Evolutionary conservation across 2,329 filamentous ascomycete species (phyloP).

Genomic region (Ophioceras dolichostomum): DNA sequence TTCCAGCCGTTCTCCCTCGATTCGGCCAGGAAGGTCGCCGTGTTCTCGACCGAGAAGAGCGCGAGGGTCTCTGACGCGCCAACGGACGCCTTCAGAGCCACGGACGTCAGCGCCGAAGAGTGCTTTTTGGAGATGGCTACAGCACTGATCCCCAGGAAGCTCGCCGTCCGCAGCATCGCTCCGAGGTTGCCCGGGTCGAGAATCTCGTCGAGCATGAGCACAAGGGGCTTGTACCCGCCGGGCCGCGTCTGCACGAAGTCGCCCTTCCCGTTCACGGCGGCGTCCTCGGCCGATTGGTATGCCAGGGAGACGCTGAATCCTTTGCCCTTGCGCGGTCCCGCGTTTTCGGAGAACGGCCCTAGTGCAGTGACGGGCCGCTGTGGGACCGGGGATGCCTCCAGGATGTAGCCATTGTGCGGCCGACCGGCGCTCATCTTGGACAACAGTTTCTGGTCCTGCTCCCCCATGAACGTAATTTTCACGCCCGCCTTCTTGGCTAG

Average conservation of each 20-base stretch:
- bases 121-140: constrained; percentile 64
- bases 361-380: constrained; percentile 54
- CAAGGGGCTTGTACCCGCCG: constrained; percentile 48
- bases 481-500: constrained; percentile 38
- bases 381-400: constrained; percentile 78
- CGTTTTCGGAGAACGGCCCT: constrained; percentile 27
- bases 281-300: constrained; percentile 64
- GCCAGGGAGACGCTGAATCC: constrained; percentile 49
- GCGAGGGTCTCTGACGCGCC: constrained; percentile 75
- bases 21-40: constrained; percentile 55
- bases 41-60: constrained; percentile 56
- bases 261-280: constrained; percentile 55
- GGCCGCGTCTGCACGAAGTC: constrained; percentile 32
- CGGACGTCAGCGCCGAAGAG: constrained; percentile 61
- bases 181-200: constrained; percentile 85
- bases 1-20: constrained; percentile 67
- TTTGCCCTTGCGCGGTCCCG: background rate
- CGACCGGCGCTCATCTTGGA: constrained; percentile 73
- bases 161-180: constrained; percentile 75
- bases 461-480: constrained; percentile 42
- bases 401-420: constrained; percentile 80
- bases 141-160: constrained; percentile 82
- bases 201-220: constrained; percentile 64
- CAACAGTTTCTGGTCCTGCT: constrained; percentile 54
- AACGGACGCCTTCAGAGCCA: constrained; percentile 76